Evolutionary conservation across 345 rosid genomes (phyloP), one percentile per base, ranked within the genome.

Genomic region (Clarkia xantiana): DNA sequence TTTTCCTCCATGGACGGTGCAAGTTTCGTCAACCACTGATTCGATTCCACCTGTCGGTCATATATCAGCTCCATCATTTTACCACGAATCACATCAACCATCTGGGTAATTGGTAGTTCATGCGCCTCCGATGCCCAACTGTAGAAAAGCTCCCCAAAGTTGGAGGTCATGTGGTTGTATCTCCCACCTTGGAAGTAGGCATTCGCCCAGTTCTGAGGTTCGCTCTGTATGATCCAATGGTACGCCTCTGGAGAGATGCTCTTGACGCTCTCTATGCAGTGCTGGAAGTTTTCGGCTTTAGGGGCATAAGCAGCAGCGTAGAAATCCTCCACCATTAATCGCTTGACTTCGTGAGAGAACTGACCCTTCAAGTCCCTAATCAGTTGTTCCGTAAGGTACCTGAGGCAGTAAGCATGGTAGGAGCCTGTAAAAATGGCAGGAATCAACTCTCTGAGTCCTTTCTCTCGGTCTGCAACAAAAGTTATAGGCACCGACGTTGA

Each of bases 121-220:
- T 85, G 71, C 18, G 94, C 84, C 18, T 90, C 95, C 0, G 95
- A 72, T 6, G 63, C 80, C 84, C 95, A 90, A 52, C 77, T 74
- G 54, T 81, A 86, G 61, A 90, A 90, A 20, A 73, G 74, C 60
- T 81, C 84, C 4, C 94, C 94, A 17, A 83, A 79, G 66, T 90
- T 79, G 13, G 97, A 83, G 4, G 78, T 55, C 82, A 90, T 57
- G 58, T 86, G 91, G 58, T 79, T 81, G 71, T 83, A 90, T 67
- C 95, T 76, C 20, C 82, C 84, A 44, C 95, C 97, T 18, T 61
- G 82, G 45, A 82, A 81, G 67, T 68, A 80, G 42, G 97, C 76
- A 59, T 83, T 90, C 34, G 95, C 95, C 97, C 97, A 90, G 36
- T 79, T 75, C 60, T 76, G 81, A 9, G 87, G 94, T 56, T 86